These are phyloP conservation scores for Venturia effusa DNA, from an alignment of 2,329 filamentous ascomycete species.

Conservation along the genomic window DNA sequence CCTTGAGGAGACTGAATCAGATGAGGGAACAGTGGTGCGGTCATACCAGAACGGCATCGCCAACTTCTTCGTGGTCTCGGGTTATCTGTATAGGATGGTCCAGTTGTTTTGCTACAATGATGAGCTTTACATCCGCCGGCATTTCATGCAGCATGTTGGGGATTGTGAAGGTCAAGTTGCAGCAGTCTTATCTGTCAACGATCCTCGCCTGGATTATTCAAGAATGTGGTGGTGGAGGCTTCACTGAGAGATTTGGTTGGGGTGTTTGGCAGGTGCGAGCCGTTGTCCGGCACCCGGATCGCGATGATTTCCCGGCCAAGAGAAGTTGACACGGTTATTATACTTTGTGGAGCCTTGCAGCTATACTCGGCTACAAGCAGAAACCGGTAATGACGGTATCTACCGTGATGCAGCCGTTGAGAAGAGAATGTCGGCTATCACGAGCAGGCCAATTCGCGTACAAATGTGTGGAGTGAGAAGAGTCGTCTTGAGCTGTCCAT, in stretches of 20 bases:
- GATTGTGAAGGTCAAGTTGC: not conserved
- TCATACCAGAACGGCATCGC: not conserved
- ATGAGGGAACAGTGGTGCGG: not conserved
- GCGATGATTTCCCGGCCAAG: no score
- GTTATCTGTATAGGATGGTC: not conserved
- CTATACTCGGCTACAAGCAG: not conserved
- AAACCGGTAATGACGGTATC: not conserved
- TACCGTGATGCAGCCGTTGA: not conserved
- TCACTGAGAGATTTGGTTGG: no score
- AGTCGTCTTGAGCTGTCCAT: not conserved
- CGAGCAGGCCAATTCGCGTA: not conserved
- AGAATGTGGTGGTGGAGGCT: no score
- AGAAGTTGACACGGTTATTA: no score
- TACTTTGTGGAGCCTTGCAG: not conserved
- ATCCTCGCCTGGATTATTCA: no score
- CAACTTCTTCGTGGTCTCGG: not conserved
- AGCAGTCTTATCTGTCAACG: not conserved
- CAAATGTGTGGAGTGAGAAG: not conserved
- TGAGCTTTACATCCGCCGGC: not conserved
- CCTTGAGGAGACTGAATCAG: not conserved
- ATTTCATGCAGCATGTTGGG: not conserved
- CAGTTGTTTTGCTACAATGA: not conserved
- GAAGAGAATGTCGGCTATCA: not conserved
- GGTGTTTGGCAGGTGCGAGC: no score
- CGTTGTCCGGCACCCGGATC: no score